phyloP scores from a whole-genome alignment of 805 yeast species.

The Wickerhamiella sergipiensis region DNA sequence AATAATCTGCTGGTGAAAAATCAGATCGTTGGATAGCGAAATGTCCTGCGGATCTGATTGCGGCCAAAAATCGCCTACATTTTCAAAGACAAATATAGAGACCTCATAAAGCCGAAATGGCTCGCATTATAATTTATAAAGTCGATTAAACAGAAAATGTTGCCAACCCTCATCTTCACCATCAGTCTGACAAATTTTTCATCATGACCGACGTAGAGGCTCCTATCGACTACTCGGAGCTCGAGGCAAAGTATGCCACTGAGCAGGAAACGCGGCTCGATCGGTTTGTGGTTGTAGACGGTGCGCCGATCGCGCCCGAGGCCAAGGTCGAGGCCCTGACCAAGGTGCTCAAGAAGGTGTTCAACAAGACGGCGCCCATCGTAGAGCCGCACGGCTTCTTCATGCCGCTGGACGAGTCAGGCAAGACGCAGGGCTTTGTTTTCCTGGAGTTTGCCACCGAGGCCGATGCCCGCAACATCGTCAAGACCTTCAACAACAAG shows the following conservation, averaged over 20 bases:
- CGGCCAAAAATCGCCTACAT: too few relatives aligned
- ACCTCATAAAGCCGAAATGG: too few relatives aligned
- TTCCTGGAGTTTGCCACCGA: conserved; percentile 69
- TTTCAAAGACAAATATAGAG: too few relatives aligned
- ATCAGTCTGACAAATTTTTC: not conserved
- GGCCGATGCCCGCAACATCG: conserved; percentile 61
- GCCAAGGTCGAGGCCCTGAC: conserved; percentile 69
- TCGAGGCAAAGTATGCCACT: conserved; percentile 62
- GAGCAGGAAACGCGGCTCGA: conserved; percentile 52
- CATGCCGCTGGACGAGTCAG: conserved; percentile 61
- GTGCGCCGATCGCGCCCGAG: conserved; percentile 92
- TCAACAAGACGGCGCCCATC: conserved; percentile 65
- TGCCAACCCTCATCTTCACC: not conserved
- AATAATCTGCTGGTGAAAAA: too few relatives aligned
- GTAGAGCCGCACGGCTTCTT: conserved; percentile 43
- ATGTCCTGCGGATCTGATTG: too few relatives aligned
- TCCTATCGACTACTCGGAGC: conserved; percentile 58
- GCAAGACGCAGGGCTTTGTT: conserved; percentile 65
- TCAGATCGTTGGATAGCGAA: too few relatives aligned
- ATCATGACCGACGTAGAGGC: conserved; percentile 1
- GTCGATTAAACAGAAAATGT: too few relatives aligned
- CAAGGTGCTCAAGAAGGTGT: conserved; percentile 73
- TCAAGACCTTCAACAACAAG: conserved; percentile 70
- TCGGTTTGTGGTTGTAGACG: conserved; percentile 75
- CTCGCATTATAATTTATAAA: too few relatives aligned